Evolutionary conservation across 148 eudicot genomes (phyloP).

Genomic region (Nepenthes mirabilis): DNA sequence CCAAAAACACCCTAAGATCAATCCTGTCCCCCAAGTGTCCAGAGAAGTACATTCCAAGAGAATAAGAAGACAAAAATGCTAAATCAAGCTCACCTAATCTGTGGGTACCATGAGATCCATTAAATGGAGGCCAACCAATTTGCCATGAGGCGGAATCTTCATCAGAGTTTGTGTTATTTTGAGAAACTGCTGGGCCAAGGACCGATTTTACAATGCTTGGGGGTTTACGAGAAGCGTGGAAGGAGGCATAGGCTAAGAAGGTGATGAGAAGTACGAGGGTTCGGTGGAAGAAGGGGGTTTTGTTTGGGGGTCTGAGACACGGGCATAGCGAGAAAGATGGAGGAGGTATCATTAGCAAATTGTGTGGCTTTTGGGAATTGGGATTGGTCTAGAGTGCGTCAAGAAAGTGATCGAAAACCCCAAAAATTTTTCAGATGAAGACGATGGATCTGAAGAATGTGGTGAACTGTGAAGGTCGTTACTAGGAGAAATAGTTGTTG

Average conservation of each 20-base stretch:
- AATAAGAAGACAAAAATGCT: constrained; percentile 61
- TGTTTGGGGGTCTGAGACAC: constrained; percentile 22
- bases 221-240: constrained; percentile 94
- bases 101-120: constrained; percentile 66
- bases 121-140: constrained; percentile 74
- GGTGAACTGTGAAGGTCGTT: too few species aligned
- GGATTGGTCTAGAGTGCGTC: background rate
- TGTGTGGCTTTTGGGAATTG: background rate
- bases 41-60: constrained; percentile 74
- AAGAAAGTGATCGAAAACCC: too few species aligned
- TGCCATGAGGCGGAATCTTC: constrained; percentile 15
- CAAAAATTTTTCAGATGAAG: too few species aligned
- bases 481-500: too few species aligned
- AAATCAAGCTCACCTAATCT: constrained; percentile 95
- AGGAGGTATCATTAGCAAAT: constrained; percentile 15
- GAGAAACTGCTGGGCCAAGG: constrained; percentile 35
- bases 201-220: constrained; percentile 90
- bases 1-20: constrained; percentile 56
- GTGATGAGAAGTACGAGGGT: constrained; percentile 56
- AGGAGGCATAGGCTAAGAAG: constrained; percentile 70
- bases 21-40: constrained; percentile 77
- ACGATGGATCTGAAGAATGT: too few species aligned
- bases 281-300: constrained; percentile 37
- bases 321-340: constrained; percentile 35
- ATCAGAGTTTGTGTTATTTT: constrained; percentile 12